Evolutionary conservation across 352 stramenopile genomes (phyloP).

Genomic region (Pythium rhizo-oryzae): DNA sequence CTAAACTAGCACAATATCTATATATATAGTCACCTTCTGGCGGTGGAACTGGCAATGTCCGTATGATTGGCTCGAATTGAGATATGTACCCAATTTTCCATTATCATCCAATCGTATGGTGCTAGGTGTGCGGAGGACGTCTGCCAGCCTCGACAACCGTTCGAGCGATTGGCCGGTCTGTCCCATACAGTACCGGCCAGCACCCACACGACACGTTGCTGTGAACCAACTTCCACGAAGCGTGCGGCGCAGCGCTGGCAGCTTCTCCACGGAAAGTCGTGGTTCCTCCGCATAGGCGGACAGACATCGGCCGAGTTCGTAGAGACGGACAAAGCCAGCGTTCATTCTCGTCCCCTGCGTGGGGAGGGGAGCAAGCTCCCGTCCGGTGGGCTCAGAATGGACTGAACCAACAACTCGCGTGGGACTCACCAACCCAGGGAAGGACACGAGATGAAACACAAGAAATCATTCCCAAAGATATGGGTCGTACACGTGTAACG

Average conservation of each 20-base stretch:
- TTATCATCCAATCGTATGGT: neutral
- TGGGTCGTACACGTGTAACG: too few species aligned
- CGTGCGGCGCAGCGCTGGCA: neutral
- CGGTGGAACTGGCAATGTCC: neutral
- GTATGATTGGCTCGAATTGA: neutral
- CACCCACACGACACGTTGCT: neutral
- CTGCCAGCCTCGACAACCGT: constrained; percentile 4
- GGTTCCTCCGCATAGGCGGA: neutral
- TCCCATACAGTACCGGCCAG: neutral
- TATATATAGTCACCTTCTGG: neutral
- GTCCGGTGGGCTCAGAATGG: too few species aligned
- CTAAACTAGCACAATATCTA: neutral
- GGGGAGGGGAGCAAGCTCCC: too few species aligned
- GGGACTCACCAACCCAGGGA: too few species aligned
- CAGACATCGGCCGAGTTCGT: too few species aligned
- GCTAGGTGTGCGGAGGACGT: constrained; percentile 5
- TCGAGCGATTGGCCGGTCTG: neutral
- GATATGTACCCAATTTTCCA: neutral
- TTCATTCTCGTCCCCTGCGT: too few species aligned
- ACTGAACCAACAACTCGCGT: too few species aligned
- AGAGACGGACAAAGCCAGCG: too few species aligned
- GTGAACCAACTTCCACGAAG: neutral
- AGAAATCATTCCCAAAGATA: too few species aligned
- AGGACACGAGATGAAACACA: too few species aligned
- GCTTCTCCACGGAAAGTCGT: neutral